Conservation (phyloP, 2,329 filamentous ascomycete species). For the Bipolaris gigantea region DNA sequence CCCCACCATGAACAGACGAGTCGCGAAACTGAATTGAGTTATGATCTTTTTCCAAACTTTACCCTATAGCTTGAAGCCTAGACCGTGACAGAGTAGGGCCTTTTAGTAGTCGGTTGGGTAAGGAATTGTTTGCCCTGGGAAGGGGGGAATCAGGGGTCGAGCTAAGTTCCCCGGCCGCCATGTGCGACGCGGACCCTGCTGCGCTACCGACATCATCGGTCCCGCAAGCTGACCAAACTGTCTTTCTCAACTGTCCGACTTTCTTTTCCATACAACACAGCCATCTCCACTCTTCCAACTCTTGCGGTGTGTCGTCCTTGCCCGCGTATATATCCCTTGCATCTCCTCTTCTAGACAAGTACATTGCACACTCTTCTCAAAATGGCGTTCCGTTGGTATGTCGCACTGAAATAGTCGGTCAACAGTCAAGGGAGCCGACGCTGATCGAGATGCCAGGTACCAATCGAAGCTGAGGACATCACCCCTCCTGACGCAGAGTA, state of each 20-base stretch:
- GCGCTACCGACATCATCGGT: slow-evolving; percentile 16
- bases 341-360: not conserved
- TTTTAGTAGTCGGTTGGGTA: not conserved
- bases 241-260: slow-evolving; percentile 6
- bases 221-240: slow-evolving; percentile 14
- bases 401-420: not conserved
- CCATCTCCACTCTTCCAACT: slow-evolving; percentile 8
- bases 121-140: slow-evolving; percentile 2
- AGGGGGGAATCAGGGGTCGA: slow-evolving; percentile 9
- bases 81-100: not conserved
- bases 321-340: not conserved
- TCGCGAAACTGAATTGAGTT: slow-evolving; percentile 17
- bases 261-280: slow-evolving; percentile 6
- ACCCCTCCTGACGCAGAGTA: slow-evolving; percentile 85
- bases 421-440: not conserved
- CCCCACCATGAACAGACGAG: slow-evolving; percentile 24
- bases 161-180: slow-evolving; percentile 15
- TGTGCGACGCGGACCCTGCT: slow-evolving; percentile 15
- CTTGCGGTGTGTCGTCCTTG: not conserved
- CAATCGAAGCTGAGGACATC: slow-evolving; percentile 77
- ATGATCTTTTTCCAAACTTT: slow-evolving; percentile 2
- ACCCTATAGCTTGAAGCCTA: not conserved
- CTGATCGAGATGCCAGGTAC: slow-evolving; percentile 65
- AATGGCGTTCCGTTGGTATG: slow-evolving; percentile 17
- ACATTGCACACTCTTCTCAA: not conserved